Conservation (phyloP, 352 stramenopile genomes). For the Pythium phragmiticola region DNA sequence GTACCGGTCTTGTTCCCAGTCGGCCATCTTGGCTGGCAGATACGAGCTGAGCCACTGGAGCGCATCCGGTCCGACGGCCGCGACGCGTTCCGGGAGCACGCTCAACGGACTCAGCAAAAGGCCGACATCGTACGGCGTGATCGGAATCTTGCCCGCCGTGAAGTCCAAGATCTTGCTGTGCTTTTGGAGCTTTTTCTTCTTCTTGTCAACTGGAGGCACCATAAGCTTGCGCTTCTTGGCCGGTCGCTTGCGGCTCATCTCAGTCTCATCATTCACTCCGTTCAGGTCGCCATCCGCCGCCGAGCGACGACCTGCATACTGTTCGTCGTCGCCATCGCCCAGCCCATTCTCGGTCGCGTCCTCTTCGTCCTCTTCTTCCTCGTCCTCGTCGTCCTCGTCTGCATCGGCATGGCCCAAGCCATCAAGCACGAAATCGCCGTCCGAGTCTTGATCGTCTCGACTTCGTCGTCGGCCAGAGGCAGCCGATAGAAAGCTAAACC, state of each 20-base stretch:
- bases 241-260: slow-evolving; percentile 22
- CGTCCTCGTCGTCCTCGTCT: slow-evolving; percentile 36
- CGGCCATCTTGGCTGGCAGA: slow-evolving; percentile 64
- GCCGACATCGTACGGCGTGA: slow-evolving; percentile 61
- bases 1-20: slow-evolving; percentile 79
- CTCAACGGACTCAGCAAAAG: slow-evolving; percentile 74
- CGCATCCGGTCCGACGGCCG: slow-evolving; percentile 55
- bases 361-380: slow-evolving; percentile 29
- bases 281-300: slow-evolving; percentile 9
- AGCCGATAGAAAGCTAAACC: slow-evolving; percentile 35
- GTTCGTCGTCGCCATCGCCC: slow-evolving; percentile 28
- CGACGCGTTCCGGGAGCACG: slow-evolving; percentile 61
- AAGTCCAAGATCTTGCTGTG: slow-evolving; percentile 63
- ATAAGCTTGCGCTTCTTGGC: slow-evolving; percentile 62
- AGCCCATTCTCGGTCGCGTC: slow-evolving; percentile 32
- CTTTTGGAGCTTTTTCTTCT: slow-evolving; percentile 47
- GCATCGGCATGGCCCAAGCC: slow-evolving; percentile 18
- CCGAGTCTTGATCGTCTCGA: slow-evolving; percentile 24
- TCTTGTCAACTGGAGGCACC: slow-evolving; percentile 11
- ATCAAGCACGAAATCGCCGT: slow-evolving; percentile 30
- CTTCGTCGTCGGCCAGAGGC: slow-evolving; percentile 17
- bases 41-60: slow-evolving; percentile 75
- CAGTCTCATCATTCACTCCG: slow-evolving; percentile 2
- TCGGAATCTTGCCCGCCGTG: slow-evolving; percentile 57
- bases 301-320: slow-evolving; percentile 9